Conservation (phyloP, 208 protist genomes). For the Trypanosoma mega region DNA sequence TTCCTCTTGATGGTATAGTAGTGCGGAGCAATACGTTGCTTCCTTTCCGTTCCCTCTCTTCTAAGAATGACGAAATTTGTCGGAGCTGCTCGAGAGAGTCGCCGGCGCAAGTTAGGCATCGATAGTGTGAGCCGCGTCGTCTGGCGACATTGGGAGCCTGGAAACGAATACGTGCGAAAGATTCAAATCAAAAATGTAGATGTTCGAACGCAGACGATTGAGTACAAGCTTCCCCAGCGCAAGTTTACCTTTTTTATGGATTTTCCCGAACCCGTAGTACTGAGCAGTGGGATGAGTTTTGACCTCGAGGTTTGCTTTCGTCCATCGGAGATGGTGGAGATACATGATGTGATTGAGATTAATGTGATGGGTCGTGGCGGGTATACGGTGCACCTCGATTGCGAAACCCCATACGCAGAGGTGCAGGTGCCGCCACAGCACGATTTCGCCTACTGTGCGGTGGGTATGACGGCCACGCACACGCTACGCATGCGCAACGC, state of each 20-base stretch:
- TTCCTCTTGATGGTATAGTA: too few relatives aligned
- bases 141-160: slow-evolving; percentile 88
- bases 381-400: slow-evolving; percentile 80
- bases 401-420: slow-evolving; percentile 68
- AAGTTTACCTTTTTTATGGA: slow-evolving; percentile 79
- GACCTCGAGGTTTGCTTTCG: slow-evolving; percentile 78
- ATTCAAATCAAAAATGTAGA: slow-evolving; percentile 90
- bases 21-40: too few relatives aligned
- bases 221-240: slow-evolving; percentile 73
- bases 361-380: slow-evolving; percentile 66
- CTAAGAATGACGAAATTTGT: slow-evolving; percentile 11
- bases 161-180: slow-evolving; percentile 80
- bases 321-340: slow-evolving; percentile 61
- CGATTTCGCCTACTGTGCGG: slow-evolving; percentile 90
- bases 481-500: slow-evolving; percentile 75
- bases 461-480: slow-evolving; percentile 46
- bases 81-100: slow-evolving; percentile 42
- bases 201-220: slow-evolving; percentile 62
- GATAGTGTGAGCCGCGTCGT: slow-evolving; percentile 79
- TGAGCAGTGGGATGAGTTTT: slow-evolving; percentile 77
- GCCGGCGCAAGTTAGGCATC: slow-evolving; percentile 70
- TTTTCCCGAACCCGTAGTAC: slow-evolving; percentile 82
- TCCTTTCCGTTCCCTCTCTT: too few relatives aligned
- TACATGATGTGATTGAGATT: slow-evolving; percentile 85
- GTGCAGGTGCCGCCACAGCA: slow-evolving; percentile 55